Base-by-base conservation (phyloP, 2,329 filamentous ascomycete species). In the Ophiocordyceps unilateralis region DNA sequence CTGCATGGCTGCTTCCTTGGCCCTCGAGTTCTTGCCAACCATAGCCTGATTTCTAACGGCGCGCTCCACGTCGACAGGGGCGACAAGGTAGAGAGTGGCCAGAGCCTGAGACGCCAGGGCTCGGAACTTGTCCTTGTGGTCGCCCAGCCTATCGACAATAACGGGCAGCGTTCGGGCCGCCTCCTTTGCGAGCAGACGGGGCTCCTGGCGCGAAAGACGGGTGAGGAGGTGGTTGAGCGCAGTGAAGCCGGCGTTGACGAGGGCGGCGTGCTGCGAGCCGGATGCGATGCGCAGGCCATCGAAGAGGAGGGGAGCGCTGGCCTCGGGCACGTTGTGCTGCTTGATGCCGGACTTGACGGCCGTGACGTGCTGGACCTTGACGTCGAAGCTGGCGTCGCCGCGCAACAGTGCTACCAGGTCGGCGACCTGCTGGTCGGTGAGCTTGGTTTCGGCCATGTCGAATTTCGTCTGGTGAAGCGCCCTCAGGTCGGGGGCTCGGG, bases 151-250 rank as follows among this genome's bases (percentile, higher is more conserved):
- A 45, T 95, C 89, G 44, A 87, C 66, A 43, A 95, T 70, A 39
- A 88, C 60, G 4, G 84, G 76, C 47, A 91, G 72, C 9, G 87
- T 79, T 48, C 76, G 72, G 41, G 74, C 71, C 3, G 79, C 78
- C 58, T 93, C 73, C 49, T 81, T 80, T 46, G 76, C 64, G 46
- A 87, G 67, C 48, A 76, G 69, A 55, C 81, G 82, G 47, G 85
- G 78, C 44, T 93, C 83, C 63, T 95, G 89, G 45, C 89, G 79
- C 47, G 79, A 81, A 46, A 95, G 69, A 45, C 89, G 80, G 57
- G 89, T 93, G 52, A 93, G 69, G 49, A 94, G 74, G 60, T 95
- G 88, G 51, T 82, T 84, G 46, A 95, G 74, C 3, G 85, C 85
- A 4, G 86, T 89, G 60, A 94, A 89, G 45, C 84, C 87, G 42